A percentile compares a stretch with the other conserved stretches of the same genome.
These are phyloP conservation scores for Hanseniaspora meyeri DNA, from an alignment of 805 yeast genomes.

Conservation along the genomic window DNA sequence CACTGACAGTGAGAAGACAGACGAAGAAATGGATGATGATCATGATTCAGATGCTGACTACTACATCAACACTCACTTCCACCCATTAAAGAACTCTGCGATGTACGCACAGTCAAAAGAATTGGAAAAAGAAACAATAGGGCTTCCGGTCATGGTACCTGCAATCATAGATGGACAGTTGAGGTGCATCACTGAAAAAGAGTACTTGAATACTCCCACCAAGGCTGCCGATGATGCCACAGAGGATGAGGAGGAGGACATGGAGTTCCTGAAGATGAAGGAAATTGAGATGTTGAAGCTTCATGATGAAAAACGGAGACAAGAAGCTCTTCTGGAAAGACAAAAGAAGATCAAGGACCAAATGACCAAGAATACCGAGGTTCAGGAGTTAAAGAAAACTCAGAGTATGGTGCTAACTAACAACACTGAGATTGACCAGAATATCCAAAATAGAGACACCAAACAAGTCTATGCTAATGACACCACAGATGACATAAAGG, in stretches of 20 bases:
- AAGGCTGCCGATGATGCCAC: constrained; percentile 32
- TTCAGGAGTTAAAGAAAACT: neutral
- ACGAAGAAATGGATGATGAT: constrained; percentile 2
- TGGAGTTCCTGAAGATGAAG: constrained; percentile 27
- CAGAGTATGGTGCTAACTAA: neutral
- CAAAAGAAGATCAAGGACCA: neutral
- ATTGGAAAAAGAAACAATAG: neutral
- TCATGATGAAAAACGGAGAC: constrained; percentile 1
- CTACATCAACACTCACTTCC: neutral
- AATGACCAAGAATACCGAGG: neutral
- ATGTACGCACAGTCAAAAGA: neutral
- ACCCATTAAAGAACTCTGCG: neutral
- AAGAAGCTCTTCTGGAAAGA: neutral
- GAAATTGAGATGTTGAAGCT: constrained; percentile 19
- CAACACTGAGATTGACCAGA: neutral
- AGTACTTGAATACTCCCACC: neutral
- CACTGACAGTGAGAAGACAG: constrained; percentile 1
- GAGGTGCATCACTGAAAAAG: no score
- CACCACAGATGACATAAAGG: neutral
- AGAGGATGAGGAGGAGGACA: constrained; percentile 23
- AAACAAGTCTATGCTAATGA: neutral
- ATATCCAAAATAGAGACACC: no score
- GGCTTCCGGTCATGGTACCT: neutral
- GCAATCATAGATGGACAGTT: neutral
- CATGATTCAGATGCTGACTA: neutral